Evolutionary conservation across 768 basidiomycete species (phyloP), one percentile per base, ranked within the genome.

Genomic region (Lactifluus hygrophoroides): DNA sequence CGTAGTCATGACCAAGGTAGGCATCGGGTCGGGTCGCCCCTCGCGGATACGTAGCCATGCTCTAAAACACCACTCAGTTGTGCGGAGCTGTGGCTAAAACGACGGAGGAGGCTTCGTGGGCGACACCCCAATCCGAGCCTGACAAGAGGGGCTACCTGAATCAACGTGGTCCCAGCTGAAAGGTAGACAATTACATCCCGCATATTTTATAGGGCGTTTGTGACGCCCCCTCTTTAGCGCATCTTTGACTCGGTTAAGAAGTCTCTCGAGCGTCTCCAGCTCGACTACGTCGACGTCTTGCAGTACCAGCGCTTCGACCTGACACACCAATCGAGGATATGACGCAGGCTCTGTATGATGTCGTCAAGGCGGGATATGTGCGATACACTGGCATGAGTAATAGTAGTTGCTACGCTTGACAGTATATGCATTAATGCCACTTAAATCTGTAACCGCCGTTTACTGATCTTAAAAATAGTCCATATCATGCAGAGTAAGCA

Each of bases 201-300:
- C 49, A 45, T 10, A 30, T 10, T 7, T 8, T 30, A 19, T 42
- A 13, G 3, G 11, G 17, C n/a, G 13, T 46, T 47, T 40, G 1
- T 61, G 50, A 58, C 5, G 23, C 14, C 32, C 30, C 46, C 14
- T 5, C 23, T 14, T 2, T 46, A 89, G 82, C 81, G 84, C 64
- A 88, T 90, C 38, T 90, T 91, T 63, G 85, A 84, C 32, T 73
- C 81, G 0, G 79, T 86, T 35, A 82, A 84, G 65, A 71, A 73
- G 17, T 81, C 81, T 46, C 69, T 90, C 58, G 70, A 85, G 66
- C 77, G 88, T 17, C 75, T 91, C 2, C 84, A 88, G 46, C 69
- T 88, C 27, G 88, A 90, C 51, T 88, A 89, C 62, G 76, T 91
- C 65, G 90, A 90, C 65, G 70, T 90, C 1, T 71, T 89, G 8